Evolutionary conservation across 495 filamentous ascomycete genomes (phyloP), one percentile per base, ranked within the genome.

Genomic region (Aspergillus kassunensis): DNA sequence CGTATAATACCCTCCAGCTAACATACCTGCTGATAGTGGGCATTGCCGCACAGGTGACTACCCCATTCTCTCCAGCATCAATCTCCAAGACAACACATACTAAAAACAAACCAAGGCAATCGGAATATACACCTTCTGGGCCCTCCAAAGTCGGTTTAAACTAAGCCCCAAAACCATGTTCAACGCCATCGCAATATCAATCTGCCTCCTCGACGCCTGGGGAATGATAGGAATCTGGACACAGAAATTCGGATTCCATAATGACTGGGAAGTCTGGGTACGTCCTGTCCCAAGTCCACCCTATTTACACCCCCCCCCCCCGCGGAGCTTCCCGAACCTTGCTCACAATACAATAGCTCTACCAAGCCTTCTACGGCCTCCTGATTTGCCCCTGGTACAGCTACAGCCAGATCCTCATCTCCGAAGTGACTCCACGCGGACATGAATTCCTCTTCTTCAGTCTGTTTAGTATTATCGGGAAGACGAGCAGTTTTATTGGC

Each of bases 211-310:
- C 3, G 80, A 84, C 55, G 75, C 72, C 40, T 86, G 82, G 82
- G 82, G 82, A 42, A 84, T 84, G 80, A 79, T 85, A 41, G 82
- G 82, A 8, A 83, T 82, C 56, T 84, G 81, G 81, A 84, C 80
- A 2, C 49, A 78, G 34, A 63, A 51, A 6, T 84, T 86, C 58
- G 82, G 82, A 8, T 86, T 83, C 59, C 80, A 85, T 56, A 67
- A 82, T 46, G 62, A 71, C 6, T 86, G 79, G 80, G 82, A 86
- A 65, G 70, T 84, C 42, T 84, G 79, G 78, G 63, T 80, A 34
- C 24, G 24, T 9, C 24, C 24, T n/a, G n/a, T n/a, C 24, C 4
- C 24, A 27, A 27, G 4, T 9, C 24, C 9, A 4, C 9, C 24
- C 24, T 9, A 27, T 27, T 27, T 9, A 4, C 24, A 27, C 24